These are phyloP conservation scores for Pisolithus orientalis DNA, from an alignment of 768 basidiomycete genomes.

Conservation along the genomic window DNA sequence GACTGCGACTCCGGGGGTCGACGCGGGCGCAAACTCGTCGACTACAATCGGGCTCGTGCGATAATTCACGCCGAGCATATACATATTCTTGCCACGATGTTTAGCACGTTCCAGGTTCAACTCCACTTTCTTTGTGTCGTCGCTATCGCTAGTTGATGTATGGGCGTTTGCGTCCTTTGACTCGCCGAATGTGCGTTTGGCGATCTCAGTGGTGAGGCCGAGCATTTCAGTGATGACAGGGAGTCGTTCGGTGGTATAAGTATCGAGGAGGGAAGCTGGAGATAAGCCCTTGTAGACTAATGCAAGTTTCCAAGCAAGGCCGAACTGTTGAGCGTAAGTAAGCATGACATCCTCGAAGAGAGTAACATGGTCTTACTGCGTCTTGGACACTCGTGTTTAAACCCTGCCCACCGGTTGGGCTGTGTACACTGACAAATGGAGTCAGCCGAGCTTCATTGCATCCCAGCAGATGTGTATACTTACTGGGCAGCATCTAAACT, in stretches of 20 bases:
- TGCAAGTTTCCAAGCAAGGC: constrained; percentile 41
- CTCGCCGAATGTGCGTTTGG: too few relatives aligned
- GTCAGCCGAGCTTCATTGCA: neutral
- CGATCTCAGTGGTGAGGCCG: constrained; percentile 28
- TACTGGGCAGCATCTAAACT: constrained; percentile 41
- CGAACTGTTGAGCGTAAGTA: constrained; percentile 22
- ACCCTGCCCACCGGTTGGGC: constrained; percentile 37
- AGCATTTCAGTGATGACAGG: constrained; percentile 43
- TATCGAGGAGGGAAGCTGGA: constrained; percentile 30
- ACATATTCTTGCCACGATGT: constrained; percentile 1
- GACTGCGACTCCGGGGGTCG: neutral
- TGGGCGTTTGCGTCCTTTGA: neutral
- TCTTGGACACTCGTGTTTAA: constrained; percentile 9
- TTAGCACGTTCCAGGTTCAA: neutral
- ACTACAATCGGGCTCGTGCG: constrained; percentile 18
- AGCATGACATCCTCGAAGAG: neutral
- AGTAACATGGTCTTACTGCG: neutral
- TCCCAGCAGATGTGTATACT: neutral
- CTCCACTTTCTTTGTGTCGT: neutral
- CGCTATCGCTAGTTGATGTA: neutral
- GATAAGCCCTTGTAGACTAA: constrained; percentile 34
- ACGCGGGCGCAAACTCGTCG: constrained; percentile 9
- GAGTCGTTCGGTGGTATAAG: constrained; percentile 38
- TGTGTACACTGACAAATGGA: constrained; percentile 23
- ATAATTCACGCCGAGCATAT: constrained; percentile 22